Conservation (phyloP, 2,329 filamentous ascomycete species). For the Lachnellula hyalina region DNA sequence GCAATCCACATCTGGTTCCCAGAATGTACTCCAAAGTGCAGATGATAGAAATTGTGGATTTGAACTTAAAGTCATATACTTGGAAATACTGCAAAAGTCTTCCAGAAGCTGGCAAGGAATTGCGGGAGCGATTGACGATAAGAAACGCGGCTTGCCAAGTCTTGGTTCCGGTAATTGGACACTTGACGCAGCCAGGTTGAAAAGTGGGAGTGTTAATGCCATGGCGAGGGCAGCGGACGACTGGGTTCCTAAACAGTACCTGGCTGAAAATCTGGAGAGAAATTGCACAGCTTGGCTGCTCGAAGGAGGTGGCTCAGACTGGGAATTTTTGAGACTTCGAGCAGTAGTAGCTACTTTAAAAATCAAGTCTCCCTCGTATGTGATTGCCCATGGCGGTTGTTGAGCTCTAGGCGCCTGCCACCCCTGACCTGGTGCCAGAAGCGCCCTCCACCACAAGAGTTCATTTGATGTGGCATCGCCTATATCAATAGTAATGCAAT, state of each 20-base stretch:
- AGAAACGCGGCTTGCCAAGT: neutral
- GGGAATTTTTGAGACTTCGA: too few species aligned
- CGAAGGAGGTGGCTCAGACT: neutral
- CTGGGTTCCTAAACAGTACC: neutral
- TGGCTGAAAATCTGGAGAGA: neutral
- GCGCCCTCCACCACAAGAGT: slow-evolving; percentile 4
- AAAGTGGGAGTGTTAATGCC: neutral
- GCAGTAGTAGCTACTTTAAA: too few species aligned
- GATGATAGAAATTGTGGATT: neutral
- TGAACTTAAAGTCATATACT: neutral
- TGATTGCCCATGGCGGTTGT: slow-evolving; percentile 1
- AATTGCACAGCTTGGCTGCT: neutral
- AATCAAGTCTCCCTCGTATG: too few species aligned
- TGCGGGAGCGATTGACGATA: neutral
- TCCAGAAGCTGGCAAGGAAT: neutral
- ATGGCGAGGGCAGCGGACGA: neutral
- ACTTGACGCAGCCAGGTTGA: neutral
- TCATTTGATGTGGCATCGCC: slow-evolving; percentile 2
- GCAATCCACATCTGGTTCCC: neutral
- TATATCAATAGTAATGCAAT: too few species aligned
- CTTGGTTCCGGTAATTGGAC: neutral
- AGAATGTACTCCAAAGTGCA: neutral
- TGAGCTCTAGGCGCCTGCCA: slow-evolving; percentile 1
- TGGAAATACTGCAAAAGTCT: neutral
- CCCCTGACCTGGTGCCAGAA: neutral